phyloP scores from a whole-genome alignment of 371 early-diverging fungal species.

The Mortierella sp. region DNA sequence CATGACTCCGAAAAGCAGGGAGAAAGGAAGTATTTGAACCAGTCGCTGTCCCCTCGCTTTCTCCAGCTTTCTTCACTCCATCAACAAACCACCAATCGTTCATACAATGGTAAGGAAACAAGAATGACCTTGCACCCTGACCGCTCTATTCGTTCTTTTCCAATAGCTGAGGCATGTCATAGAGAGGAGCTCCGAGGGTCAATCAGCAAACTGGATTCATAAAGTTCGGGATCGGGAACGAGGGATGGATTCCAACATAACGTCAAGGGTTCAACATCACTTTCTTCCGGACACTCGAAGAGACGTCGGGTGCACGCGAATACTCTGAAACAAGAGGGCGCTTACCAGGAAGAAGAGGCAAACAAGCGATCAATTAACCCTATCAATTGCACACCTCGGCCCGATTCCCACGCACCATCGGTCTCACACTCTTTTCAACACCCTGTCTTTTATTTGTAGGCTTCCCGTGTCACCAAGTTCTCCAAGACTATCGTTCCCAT shows the following conservation, averaged over 20 bases:
- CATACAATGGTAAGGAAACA: background rate
- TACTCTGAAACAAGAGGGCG: background rate
- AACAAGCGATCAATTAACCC: background rate
- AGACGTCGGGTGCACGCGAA: no score
- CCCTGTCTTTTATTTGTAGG: constrained; percentile 17
- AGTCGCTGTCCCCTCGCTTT: background rate
- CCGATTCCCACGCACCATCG: background rate
- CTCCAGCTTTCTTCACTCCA: background rate
- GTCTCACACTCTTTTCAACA: background rate
- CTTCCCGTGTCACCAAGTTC: constrained; percentile 51
- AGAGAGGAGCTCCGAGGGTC: background rate
- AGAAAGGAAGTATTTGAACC: background rate
- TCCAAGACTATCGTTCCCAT: constrained; percentile 90
- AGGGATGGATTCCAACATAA: no score
- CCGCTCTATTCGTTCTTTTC: background rate
- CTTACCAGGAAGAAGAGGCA: background rate
- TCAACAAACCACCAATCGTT: background rate
- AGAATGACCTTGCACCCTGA: background rate
- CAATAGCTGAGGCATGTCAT: background rate
- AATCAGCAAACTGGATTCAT: no score
- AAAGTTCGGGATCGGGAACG: no score
- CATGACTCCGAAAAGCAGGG: constrained; percentile 3
- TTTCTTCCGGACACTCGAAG: no score
- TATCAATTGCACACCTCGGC: background rate
- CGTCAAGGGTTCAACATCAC: no score